Evolutionary conservation across 2,329 filamentous ascomycete species (phyloP).

Genomic region (Pestalotiopsis sp.): DNA sequence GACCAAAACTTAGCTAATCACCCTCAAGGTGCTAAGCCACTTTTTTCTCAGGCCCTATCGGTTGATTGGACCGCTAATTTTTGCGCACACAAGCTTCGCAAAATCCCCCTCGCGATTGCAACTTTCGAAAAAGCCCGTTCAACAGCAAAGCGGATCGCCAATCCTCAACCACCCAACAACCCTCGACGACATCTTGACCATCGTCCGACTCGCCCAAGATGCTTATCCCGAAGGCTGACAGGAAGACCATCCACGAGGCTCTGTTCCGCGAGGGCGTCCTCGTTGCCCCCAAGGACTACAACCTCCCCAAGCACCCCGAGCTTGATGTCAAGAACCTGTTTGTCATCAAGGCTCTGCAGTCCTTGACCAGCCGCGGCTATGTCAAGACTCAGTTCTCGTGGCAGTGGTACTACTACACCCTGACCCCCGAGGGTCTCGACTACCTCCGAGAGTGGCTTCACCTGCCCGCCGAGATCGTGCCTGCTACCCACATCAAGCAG

Average conservation of each 20-base stretch:
- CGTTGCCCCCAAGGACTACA: conserved; percentile 99
- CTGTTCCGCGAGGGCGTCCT: conserved; percentile 93
- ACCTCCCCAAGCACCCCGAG: conserved; percentile 95
- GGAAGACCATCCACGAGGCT: conserved; percentile 99
- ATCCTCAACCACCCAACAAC: conserved; percentile 37
- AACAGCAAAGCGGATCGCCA: conserved; percentile 5
- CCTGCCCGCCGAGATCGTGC: conserved; percentile 98
- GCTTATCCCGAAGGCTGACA: conserved; percentile 99
- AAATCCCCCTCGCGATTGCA: conserved; percentile 10
- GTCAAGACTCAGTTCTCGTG: conserved; percentile 99
- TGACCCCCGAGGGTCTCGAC: conserved; percentile 98
- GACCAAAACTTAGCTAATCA: neutral
- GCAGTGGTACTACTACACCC: conserved; percentile 99
- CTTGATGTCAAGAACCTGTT: conserved; percentile 99
- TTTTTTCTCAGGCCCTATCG: conserved; percentile 7
- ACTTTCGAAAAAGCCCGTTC: conserved; percentile 7
- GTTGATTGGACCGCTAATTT: conserved; percentile 10
- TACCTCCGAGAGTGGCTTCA: conserved; percentile 99
- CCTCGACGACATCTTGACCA: conserved; percentile 48
- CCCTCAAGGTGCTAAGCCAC: conserved; percentile 7
- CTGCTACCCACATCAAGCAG: conserved; percentile 99
- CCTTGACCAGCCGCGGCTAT: conserved; percentile 95
- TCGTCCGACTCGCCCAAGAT: conserved; percentile 62
- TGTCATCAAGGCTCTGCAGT: conserved; percentile 99
- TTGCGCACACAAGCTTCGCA: conserved; percentile 9